These are phyloP conservation scores for Leptographium radiaticola DNA, from an alignment of 2,329 filamentous ascomycete species.

Conservation along the genomic window DNA sequence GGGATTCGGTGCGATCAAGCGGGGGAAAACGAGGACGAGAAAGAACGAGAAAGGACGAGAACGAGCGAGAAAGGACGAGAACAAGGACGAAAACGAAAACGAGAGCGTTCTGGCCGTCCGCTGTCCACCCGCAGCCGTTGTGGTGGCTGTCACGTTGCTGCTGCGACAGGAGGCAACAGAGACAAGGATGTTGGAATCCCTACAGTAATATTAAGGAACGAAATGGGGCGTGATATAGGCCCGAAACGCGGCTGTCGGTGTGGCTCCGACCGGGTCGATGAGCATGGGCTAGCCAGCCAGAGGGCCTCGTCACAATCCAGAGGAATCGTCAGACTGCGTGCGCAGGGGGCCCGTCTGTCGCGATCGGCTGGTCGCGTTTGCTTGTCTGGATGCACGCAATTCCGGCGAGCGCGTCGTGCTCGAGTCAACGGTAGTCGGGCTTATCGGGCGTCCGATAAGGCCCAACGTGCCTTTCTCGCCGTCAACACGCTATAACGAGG, in stretches of 20 bases:
- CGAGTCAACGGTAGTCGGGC: no score
- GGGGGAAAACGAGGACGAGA: no score
- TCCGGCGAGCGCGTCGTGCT: no score
- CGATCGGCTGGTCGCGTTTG: no score
- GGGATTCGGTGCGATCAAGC: neutral
- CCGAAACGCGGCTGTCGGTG: neutral
- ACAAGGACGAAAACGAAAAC: neutral
- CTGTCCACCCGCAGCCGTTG: neutral
- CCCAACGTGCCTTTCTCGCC: no score
- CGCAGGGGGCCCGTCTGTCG: no score
- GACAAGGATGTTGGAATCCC: neutral
- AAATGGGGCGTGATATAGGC: conserved; percentile 7
- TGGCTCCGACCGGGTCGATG: neutral
- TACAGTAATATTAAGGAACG: conserved; percentile 6
- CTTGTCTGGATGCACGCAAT: no score
- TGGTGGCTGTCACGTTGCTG: conserved; percentile 1
- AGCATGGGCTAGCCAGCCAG: neutral
- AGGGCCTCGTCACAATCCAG: neutral
- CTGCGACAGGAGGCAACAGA: conserved; percentile 5
- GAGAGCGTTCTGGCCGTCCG: neutral
- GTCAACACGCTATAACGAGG: no score
- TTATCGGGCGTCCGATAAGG: no score
- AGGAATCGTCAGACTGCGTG: neutral
- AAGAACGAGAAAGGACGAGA: no score
- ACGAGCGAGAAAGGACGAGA: neutral